phyloP scores from a whole-genome alignment of 2,329 filamentous ascomycete genomes.

The Tolypocladium amazonense region DNA sequence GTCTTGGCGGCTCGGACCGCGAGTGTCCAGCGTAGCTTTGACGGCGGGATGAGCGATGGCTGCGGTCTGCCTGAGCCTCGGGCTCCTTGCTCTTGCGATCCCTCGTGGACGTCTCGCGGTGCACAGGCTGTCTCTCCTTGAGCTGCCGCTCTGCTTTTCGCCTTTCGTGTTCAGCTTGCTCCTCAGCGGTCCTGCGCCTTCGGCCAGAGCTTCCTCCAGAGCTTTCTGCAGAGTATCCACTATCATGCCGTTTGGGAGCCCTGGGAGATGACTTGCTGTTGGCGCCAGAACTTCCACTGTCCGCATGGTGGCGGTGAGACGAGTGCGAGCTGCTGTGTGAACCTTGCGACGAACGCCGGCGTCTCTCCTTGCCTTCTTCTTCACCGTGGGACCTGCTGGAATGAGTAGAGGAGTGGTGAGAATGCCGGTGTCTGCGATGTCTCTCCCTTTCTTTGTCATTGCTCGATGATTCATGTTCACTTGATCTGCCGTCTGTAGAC shows the following conservation, averaged over 20 bases:
- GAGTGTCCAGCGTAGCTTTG: conserved; percentile 27
- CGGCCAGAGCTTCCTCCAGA: conserved; percentile 21
- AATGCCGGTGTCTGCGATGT: conserved; percentile 30
- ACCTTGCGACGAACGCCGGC: conserved; percentile 14
- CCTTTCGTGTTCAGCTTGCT: conserved; percentile 38
- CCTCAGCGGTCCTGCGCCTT: conserved; percentile 32
- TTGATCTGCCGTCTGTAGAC: conserved; percentile 40
- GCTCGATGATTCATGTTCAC: conserved; percentile 22
- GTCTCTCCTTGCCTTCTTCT: conserved; percentile 17
- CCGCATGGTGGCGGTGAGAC: conserved; percentile 25
- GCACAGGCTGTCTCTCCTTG: conserved; percentile 16
- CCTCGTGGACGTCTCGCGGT: conserved; percentile 9
- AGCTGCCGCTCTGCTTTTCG: conserved; percentile 35
- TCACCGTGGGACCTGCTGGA: conserved; percentile 20
- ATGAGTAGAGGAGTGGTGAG: conserved; percentile 23
- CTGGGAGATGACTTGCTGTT: conserved; percentile 22
- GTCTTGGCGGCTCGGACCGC: conserved; percentile 18
- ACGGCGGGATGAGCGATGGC: conserved; percentile 27
- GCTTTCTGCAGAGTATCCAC: conserved; percentile 32
- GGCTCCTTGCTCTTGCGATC: conserved; percentile 23
- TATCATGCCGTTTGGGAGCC: conserved; percentile 34
- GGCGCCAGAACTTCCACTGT: conserved; percentile 22
- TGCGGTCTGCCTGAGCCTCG: conserved; percentile 15
- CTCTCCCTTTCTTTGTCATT: conserved; percentile 27
- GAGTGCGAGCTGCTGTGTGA: conserved; percentile 11